phyloP scores from a whole-genome alignment of 2,329 filamentous ascomycete species.

The Pyrenochaeta sp. region DNA sequence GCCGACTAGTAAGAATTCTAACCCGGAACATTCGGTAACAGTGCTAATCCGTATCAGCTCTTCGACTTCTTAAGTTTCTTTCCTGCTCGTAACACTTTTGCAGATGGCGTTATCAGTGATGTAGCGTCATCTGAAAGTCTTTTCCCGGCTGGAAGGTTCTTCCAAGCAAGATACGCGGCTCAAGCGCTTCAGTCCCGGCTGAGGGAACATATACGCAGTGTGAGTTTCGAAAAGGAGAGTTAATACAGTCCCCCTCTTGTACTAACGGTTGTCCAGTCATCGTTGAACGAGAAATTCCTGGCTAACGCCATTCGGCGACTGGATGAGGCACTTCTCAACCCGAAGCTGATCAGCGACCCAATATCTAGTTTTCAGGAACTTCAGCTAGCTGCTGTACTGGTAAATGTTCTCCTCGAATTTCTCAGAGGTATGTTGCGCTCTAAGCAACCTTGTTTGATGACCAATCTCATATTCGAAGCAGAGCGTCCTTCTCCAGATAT shows the following conservation, averaged over 20 bases:
- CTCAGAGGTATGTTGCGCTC: conserved; percentile 40
- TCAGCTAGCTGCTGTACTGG: conserved; percentile 38
- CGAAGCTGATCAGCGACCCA: conserved; percentile 31
- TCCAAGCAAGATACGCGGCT: conserved; percentile 47
- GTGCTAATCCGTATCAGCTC: conserved; percentile 33
- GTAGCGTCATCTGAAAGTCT: conserved; percentile 31
- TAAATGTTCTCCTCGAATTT: conserved; percentile 42
- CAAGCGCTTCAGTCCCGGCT: conserved; percentile 40
- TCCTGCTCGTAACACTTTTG: conserved; percentile 39
- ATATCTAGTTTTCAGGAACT: conserved; percentile 31
- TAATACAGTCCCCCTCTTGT: background rate
- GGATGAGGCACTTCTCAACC: conserved; percentile 40
- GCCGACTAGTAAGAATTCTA: conserved; percentile 31
- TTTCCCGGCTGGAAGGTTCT: conserved; percentile 47
- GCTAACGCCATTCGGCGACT: conserved; percentile 42
- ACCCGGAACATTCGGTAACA: background rate
- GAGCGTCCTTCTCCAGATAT: conserved; percentile 44
- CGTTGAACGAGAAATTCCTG: conserved; percentile 43
- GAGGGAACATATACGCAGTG: conserved; percentile 42
- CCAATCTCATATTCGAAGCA: conserved; percentile 37
- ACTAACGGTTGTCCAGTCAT: conserved; percentile 33
- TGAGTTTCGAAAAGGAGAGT: conserved; percentile 17
- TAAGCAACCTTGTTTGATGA: conserved; percentile 1
- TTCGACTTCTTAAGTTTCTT: conserved; percentile 48
- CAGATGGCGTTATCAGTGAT: conserved; percentile 36